Conservation (phyloP, 495 filamentous ascomycete species). For the Trichoderma orchidacearum region DNA sequence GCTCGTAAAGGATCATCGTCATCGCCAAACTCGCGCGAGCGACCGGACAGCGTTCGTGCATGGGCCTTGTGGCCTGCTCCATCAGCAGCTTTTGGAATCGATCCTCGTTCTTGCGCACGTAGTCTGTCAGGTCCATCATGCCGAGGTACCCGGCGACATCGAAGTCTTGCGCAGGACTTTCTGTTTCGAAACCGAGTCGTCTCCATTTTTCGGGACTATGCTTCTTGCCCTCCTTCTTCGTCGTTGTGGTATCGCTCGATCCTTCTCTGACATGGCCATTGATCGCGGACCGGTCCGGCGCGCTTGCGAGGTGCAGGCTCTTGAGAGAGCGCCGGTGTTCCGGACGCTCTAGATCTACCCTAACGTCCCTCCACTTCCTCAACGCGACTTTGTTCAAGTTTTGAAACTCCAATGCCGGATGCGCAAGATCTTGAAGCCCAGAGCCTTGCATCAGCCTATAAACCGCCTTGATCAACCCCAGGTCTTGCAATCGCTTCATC, state of each 20-base stretch:
- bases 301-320: slow-evolving; percentile 70
- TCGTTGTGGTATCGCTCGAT: slow-evolving; percentile 2
- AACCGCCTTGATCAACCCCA: slow-evolving; percentile 86
- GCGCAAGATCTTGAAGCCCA: slow-evolving; percentile 83
- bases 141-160: slow-evolving; percentile 77
- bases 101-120: slow-evolving; percentile 79
- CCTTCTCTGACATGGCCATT: slow-evolving; percentile 12
- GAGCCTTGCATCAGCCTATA: slow-evolving; percentile 87
- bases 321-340: slow-evolving; percentile 85
- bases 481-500: slow-evolving; percentile 82
- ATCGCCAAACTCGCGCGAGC: slow-evolving; percentile 78
- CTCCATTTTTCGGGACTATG: slow-evolving; percentile 92
- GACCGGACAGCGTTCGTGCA: slow-evolving; percentile 70
- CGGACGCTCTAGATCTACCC: slow-evolving; percentile 68
- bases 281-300: slow-evolving; percentile 39
- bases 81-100: slow-evolving; percentile 81
- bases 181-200: slow-evolving; percentile 81
- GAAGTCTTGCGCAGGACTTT: slow-evolving; percentile 76
- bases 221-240: slow-evolving; percentile 42
- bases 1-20: slow-evolving; percentile 80
- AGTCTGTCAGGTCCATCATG: slow-evolving; percentile 96
- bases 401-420: slow-evolving; percentile 90
- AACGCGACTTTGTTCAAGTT: slow-evolving; percentile 80
- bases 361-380: slow-evolving; percentile 79
- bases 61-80: slow-evolving; percentile 68